These are phyloP conservation scores for Iris pallida DNA, from an alignment of 116 monocot species.

Conservation along the genomic window DNA sequence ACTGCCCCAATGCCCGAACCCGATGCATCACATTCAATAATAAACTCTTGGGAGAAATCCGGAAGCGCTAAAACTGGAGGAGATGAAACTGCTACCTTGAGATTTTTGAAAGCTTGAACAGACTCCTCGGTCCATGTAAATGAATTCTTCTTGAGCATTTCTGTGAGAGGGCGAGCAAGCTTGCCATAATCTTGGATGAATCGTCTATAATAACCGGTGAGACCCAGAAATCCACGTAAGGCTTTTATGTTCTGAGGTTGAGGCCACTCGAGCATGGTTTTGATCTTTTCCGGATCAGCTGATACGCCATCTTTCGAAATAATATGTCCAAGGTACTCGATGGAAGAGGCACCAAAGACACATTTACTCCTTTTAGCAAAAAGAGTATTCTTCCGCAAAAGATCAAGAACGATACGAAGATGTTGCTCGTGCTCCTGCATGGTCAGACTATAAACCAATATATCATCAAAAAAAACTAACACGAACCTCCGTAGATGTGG, in stretches of 20 bases:
- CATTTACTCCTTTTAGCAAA: slow-evolving; percentile 1
- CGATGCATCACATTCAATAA: slow-evolving; percentile 3
- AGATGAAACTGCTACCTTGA: slow-evolving; percentile 6
- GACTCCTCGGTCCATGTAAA: slow-evolving; percentile 6
- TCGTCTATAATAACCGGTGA: not conserved
- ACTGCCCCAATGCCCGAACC: too few relatives aligned
- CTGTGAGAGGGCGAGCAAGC: not conserved
- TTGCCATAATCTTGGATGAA: slow-evolving; percentile 6
- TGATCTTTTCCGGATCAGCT: slow-evolving; percentile 6
- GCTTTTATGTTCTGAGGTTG: slow-evolving; percentile 3
- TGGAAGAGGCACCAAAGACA: not conserved
- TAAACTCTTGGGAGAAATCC: slow-evolving; percentile 8
- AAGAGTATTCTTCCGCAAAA: not conserved
- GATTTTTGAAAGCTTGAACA: not conserved
- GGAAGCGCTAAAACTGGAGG: slow-evolving; percentile 3
- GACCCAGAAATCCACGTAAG: slow-evolving; percentile 10
- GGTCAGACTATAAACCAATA: slow-evolving; percentile 9
- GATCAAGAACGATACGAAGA: not conserved
- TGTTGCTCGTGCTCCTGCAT: slow-evolving; percentile 2
- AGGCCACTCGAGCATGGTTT: slow-evolving; percentile 7
- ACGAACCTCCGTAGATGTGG: slow-evolving; percentile 4
- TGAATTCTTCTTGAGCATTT: slow-evolving; percentile 1
- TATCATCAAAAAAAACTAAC: slow-evolving; percentile 15
- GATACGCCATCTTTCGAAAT: slow-evolving; percentile 10
- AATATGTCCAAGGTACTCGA: slow-evolving; percentile 13